A percentile compares a stretch with the other conserved stretches of the same genome.
phyloP scores from a whole-genome alignment of 345 rosid genomes.

The Excoecaria agallocha region DNA sequence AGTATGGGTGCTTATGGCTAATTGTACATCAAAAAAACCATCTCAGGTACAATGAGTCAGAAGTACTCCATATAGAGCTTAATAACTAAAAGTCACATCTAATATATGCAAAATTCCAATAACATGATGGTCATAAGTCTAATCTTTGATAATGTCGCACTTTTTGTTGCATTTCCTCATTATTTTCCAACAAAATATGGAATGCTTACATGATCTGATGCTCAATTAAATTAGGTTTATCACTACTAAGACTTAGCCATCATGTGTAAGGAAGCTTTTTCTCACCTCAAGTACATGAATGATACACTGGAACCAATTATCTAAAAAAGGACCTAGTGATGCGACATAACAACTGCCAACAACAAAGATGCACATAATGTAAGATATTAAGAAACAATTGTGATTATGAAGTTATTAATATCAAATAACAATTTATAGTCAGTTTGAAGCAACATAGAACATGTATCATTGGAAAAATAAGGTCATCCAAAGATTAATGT shows the following conservation, averaged over 20 bases:
- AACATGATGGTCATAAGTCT: neutral
- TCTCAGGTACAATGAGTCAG: neutral
- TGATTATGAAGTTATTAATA: neutral
- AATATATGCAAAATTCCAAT: conserved; percentile 12
- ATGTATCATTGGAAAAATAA: neutral
- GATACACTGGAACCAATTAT: conserved; percentile 29
- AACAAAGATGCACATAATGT: conserved; percentile 17
- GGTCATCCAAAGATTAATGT: neutral
- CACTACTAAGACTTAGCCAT: conserved; percentile 15
- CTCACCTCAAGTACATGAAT: conserved; percentile 40
- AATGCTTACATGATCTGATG: neutral
- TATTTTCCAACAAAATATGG: neutral
- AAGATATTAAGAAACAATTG: neutral
- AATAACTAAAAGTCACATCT: neutral
- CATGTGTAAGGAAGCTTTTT: conserved; percentile 12
- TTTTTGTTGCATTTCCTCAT: conserved; percentile 12
- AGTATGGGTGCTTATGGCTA: neutral
- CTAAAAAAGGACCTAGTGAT: conserved; percentile 43
- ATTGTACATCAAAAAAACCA: conserved; percentile 3
- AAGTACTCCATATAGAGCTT: neutral
- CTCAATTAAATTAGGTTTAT: conserved; percentile 1
- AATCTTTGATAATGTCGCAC: conserved; percentile 9
- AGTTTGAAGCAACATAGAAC: neutral
- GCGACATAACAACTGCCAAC: conserved; percentile 66
- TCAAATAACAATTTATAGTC: neutral